Base-by-base conservation (phyloP, 108 stramenopile species). In the Aurantiochytrium sp. region DNA sequence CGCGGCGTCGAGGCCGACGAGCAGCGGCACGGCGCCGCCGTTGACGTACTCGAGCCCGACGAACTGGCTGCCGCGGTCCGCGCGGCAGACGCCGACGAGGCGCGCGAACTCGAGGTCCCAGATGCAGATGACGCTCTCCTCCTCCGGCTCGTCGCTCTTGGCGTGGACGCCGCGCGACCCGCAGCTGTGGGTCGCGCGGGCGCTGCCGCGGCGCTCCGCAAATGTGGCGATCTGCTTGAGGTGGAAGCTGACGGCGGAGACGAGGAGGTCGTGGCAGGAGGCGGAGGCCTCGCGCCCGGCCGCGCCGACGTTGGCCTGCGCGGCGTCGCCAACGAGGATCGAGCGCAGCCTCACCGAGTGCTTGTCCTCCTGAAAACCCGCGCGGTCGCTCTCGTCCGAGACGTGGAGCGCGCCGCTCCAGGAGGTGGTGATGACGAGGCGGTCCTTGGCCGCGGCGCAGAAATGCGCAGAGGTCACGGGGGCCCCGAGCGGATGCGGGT, bases 91-190 rank as follows among this genome's bases (percentile, higher is more conserved):
- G 27, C 73, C 73, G 17, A 48, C 30, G 21, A 81, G 73, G 19
- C 73, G 73, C 30, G 45, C 73, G 45, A 81, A 81, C 24, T 81
- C 73, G 8, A 81, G 45, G 45, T 81, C 73, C 73, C 73, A 81
- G 39, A 81, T 41, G 42, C 42, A 81, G 27, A 81, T 48, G 6
- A 81, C 73, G 39, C 39, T 48, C 31, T 81, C 17, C 73, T 81
- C 12, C 73, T 48, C 8, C 73, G 1, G 27, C 73, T 39, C 30
- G 6, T 81, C 17, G 39, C 27, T 3, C 73, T 3, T 15, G 24
- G 34, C n/a, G n/a, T n/a, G n/a, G n/a, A n/a, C n/a, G n/a, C n/a
- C n/a, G n/a, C n/a, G n/a, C n/a, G n/a, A n/a, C n/a, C n/a, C n/a
- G n/a, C n/a, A n/a, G n/a, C n/a, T n/a, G n/a, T n/a, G n/a, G n/a